Evolutionary conservation across 2,329 filamentous ascomycete genomes (phyloP).

Genomic region (Pseudogymnoascus sp.): DNA sequence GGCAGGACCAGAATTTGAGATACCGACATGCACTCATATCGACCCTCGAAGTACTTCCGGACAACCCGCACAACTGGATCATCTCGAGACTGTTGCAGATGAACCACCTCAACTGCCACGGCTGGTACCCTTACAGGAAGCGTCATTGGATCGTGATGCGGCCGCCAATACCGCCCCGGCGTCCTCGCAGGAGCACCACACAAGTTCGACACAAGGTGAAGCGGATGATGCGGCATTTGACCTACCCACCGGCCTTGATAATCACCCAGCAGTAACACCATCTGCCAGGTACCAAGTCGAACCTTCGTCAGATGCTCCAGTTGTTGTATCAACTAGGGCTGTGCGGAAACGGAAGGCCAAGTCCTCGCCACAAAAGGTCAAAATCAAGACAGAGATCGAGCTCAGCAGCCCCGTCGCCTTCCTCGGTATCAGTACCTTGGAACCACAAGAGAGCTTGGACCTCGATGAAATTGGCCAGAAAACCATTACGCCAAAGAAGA

Average conservation of each 20-base stretch:
- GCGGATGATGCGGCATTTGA: background rate
- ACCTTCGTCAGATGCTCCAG: slow-evolving; percentile 17
- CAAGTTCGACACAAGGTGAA: slow-evolving; percentile 23
- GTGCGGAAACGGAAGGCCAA: slow-evolving; percentile 21
- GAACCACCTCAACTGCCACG: background rate
- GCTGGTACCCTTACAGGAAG: background rate
- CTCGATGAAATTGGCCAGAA: slow-evolving; percentile 30
- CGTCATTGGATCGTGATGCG: background rate
- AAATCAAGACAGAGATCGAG: slow-evolving; percentile 22
- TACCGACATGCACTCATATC: background rate
- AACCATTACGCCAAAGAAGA: slow-evolving; percentile 28
- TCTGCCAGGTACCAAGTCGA: background rate
- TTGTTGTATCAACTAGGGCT: slow-evolving; percentile 19
- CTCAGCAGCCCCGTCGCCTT: slow-evolving; percentile 24
- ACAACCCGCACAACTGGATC: background rate
- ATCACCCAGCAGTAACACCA: background rate
- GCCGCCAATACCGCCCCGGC: background rate
- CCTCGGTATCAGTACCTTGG: slow-evolving; percentile 14
- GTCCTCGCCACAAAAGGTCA: slow-evolving; percentile 12
- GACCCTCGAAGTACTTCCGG: background rate
- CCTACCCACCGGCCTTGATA: background rate
- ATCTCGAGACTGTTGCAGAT: background rate
- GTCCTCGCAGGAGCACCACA: slow-evolving; percentile 12
- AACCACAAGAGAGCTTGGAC: slow-evolving; percentile 26
- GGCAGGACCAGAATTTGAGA: background rate